Evolutionary conservation across 2,329 filamentous ascomycete species (phyloP).

Genomic region (Xylariaceae sp.): DNA sequence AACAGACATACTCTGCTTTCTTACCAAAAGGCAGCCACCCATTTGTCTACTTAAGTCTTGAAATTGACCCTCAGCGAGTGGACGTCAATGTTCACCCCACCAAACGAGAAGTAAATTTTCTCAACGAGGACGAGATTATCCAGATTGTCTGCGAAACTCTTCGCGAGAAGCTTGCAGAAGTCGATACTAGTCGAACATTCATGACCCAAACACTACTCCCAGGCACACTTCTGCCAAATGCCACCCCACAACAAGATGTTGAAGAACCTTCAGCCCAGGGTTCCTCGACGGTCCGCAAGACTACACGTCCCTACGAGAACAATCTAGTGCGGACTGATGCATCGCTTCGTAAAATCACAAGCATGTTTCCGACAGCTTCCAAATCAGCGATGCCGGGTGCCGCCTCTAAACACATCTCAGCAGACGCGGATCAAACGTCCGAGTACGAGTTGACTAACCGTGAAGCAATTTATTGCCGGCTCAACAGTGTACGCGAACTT

Average conservation of each 20-base stretch:
- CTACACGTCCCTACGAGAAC: slow-evolving; percentile 69
- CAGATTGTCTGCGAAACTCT: slow-evolving; percentile 80
- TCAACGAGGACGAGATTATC: slow-evolving; percentile 96
- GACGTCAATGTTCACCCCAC: slow-evolving; percentile 98
- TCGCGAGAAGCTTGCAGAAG: slow-evolving; percentile 70
- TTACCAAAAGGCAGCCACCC: slow-evolving; percentile 92
- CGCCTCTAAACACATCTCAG: slow-evolving; percentile 22
- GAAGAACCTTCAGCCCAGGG: slow-evolving; percentile 31
- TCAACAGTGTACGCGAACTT: slow-evolving; percentile 82
- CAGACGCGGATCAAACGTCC: slow-evolving; percentile 18
- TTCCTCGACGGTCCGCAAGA: slow-evolving; percentile 35
- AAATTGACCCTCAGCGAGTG: slow-evolving; percentile 86
- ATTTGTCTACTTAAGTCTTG: slow-evolving; percentile 86
- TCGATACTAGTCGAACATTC: slow-evolving; percentile 92
- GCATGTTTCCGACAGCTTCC: slow-evolving; percentile 71
- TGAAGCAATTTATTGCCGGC: slow-evolving; percentile 64
- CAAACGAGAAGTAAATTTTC: slow-evolving; percentile 92
- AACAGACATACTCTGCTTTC: slow-evolving; percentile 83
- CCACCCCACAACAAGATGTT: slow-evolving; percentile 23
- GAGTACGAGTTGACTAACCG: slow-evolving; percentile 70
- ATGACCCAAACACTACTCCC: slow-evolving; percentile 88
- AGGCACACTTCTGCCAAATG: slow-evolving; percentile 45
- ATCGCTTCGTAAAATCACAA: slow-evolving; percentile 88
- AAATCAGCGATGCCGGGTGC: slow-evolving; percentile 32
- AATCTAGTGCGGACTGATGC: slow-evolving; percentile 88